A percentile compares a stretch with the other conserved stretches of the same genome.
phyloP scores from a whole-genome alignment of 2,329 filamentous ascomycete genomes.

The Talaromyces verruculosus region DNA sequence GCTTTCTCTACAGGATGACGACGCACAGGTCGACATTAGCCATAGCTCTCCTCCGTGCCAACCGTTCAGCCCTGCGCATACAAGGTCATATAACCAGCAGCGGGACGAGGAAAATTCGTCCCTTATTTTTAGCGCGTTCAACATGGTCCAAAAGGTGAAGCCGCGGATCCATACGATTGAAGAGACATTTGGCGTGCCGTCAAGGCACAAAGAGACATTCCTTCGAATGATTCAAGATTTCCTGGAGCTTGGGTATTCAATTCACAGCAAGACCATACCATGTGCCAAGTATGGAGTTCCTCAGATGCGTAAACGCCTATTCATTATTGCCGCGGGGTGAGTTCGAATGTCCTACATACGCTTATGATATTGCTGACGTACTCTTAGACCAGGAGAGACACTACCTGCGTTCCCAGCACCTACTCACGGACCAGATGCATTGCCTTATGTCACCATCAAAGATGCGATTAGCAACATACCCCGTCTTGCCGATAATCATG shows the following conservation, averaged over 20 bases:
- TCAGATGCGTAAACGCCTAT: conserved; percentile 50
- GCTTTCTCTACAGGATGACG: conserved; percentile 32
- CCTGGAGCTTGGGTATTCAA: conserved; percentile 64
- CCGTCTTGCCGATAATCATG: conserved; percentile 43
- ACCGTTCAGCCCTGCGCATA: conserved; percentile 71
- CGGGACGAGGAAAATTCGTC: conserved; percentile 69
- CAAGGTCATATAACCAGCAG: conserved; percentile 44
- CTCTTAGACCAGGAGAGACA: conserved; percentile 64
- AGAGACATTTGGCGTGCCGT: conserved; percentile 69
- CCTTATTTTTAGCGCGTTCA: conserved; percentile 48
- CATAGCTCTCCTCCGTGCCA: conserved; percentile 80
- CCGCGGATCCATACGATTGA: conserved; percentile 76
- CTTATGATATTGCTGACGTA: conserved; percentile 3
- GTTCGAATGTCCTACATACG: neutral
- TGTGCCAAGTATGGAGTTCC: conserved; percentile 52
- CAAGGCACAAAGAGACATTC: conserved; percentile 58
- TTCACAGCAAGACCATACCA: conserved; percentile 65
- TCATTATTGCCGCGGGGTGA: conserved; percentile 57
- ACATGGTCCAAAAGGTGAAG: conserved; percentile 57
- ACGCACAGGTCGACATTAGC: conserved; percentile 62
- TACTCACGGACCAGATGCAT: conserved; percentile 54
- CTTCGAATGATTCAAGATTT: conserved; percentile 59
- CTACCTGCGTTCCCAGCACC: conserved; percentile 65
- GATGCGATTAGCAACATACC: conserved; percentile 46
- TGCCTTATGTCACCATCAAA: conserved; percentile 43